Percentiles rank a stretch among this genome's conserved stretches.
These are phyloP conservation scores for Fusarium xylarioides DNA, from an alignment of 2,329 filamentous ascomycete genomes.

Conservation along the genomic window DNA sequence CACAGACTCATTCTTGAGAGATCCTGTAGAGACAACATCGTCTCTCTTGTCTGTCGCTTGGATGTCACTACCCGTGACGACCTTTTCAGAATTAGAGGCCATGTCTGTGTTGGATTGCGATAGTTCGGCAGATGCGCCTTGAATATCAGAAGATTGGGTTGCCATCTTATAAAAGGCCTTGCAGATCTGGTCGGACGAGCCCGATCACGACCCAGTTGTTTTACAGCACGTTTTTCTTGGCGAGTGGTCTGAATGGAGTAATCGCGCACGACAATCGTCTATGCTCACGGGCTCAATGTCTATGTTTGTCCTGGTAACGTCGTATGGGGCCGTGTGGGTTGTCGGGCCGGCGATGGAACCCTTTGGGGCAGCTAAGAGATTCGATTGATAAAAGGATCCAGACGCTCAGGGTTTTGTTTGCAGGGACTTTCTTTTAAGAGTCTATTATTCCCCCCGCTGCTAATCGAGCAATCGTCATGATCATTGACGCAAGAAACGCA, in stretches of 20 bases:
- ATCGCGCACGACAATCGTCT: background rate
- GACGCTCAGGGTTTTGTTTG: background rate
- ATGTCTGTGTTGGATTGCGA: background rate
- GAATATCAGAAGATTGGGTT: too few species aligned
- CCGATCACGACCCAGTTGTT: background rate
- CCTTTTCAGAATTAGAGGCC: slow-evolving; percentile 4
- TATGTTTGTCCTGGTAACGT: background rate
- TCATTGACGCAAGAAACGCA: background rate
- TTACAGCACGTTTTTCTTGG: slow-evolving; percentile 4
- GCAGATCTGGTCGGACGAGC: background rate
- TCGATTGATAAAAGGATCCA: background rate
- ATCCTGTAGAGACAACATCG: background rate
- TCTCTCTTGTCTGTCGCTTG: background rate
- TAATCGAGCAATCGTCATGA: background rate
- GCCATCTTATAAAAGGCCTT: background rate
- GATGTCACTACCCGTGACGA: background rate
- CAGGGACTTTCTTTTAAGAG: background rate
- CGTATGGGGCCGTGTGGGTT: background rate
- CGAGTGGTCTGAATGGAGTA: background rate
- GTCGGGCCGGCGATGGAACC: background rate
- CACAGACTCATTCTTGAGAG: slow-evolving; percentile 1
- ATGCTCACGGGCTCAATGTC: background rate
- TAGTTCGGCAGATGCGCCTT: too few species aligned
- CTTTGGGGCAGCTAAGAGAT: background rate
- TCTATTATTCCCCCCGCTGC: too few species aligned